A percentile compares a stretch with the other conserved stretches of the same genome.
Conservation (phyloP, 108 stramenopile genomes). For the Licmophora abbreviata region DNA sequence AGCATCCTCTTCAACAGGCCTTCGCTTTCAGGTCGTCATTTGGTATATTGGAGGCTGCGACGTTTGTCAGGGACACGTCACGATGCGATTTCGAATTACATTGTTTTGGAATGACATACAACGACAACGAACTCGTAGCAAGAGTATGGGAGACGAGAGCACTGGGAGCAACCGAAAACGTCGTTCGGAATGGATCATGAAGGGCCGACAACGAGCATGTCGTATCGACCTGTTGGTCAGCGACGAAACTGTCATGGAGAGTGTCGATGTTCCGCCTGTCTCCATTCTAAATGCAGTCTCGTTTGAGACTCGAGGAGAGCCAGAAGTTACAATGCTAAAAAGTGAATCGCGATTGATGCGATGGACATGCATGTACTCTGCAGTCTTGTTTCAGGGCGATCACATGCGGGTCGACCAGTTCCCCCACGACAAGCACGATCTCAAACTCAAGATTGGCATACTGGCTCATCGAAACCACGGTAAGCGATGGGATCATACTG, state of each 20-base stretch:
- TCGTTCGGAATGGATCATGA: conserved; percentile 12
- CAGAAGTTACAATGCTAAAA: conserved; percentile 15
- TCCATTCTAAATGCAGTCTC: conserved; percentile 16
- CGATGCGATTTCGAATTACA: conserved; percentile 29
- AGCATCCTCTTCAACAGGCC: too few relatives aligned
- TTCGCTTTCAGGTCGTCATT: neutral
- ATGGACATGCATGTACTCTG: conserved; percentile 29
- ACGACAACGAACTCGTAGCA: too few relatives aligned
- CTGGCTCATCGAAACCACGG: conserved; percentile 13
- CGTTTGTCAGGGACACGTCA: conserved; percentile 17
- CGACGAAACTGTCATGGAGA: conserved; percentile 1
- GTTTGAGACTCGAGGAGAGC: conserved; percentile 5
- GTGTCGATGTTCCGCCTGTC: conserved; percentile 18
- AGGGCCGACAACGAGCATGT: conserved; percentile 18
- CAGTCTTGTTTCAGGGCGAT: conserved; percentile 14
- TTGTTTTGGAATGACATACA: conserved; percentile 40
- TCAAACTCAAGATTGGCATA: conserved; percentile 13
- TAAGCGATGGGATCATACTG: conserved; percentile 13
- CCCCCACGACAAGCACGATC: conserved; percentile 16
- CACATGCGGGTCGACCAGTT: conserved; percentile 14
- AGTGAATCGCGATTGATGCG: conserved; percentile 10
- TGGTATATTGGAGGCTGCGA: conserved; percentile 27
- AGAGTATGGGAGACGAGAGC: too few relatives aligned
- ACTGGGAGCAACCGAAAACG: too few relatives aligned
- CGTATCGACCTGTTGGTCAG: conserved; percentile 7